Conservation (phyloP, 345 rosid species). For the Corchorus capsularis region DNA sequence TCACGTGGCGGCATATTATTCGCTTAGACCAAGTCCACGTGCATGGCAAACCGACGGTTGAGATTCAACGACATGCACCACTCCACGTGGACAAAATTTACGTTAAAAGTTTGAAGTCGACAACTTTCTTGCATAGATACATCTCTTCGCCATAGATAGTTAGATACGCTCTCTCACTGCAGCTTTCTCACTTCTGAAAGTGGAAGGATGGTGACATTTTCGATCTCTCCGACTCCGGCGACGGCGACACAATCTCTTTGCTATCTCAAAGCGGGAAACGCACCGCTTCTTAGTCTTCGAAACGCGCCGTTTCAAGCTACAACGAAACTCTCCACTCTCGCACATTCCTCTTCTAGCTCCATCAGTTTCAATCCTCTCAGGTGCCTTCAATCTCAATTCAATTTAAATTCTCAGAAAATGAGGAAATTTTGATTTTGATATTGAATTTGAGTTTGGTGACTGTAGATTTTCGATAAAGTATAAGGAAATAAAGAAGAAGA, state of each 20-base stretch:
- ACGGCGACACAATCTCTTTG: conserved; percentile 16
- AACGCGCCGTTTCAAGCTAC: conserved; percentile 18
- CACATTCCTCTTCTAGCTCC: conserved; percentile 32
- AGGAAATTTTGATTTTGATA: not conserved
- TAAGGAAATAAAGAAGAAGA: conserved; percentile 32
- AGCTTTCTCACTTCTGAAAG: not conserved
- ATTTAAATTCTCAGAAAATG: not conserved
- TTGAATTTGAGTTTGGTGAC: conserved; percentile 1
- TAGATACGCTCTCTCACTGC: not conserved
- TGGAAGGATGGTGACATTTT: conserved; percentile 34
- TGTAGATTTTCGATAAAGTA: conserved; percentile 45
- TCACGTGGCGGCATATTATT: conserved; percentile 21
- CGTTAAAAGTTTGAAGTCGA: not conserved
- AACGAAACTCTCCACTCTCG: conserved; percentile 11
- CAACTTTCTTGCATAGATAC: not conserved
- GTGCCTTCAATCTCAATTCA: conserved; percentile 22
- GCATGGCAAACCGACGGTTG: not conserved
- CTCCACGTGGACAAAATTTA: not conserved
- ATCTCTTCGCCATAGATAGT: not conserved
- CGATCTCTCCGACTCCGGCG: conserved; percentile 35
- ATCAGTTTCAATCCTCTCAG: conserved; percentile 60
- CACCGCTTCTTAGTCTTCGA: conserved; percentile 23
- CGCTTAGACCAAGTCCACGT: not conserved
- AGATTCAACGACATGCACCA: not conserved
- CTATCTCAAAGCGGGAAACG: conserved; percentile 15